A percentile compares a stretch with the other conserved stretches of the same genome.
Evolutionary conservation across 495 filamentous ascomycete genomes (phyloP).

Genomic region (Penicillium macrosclerotiorum): DNA sequence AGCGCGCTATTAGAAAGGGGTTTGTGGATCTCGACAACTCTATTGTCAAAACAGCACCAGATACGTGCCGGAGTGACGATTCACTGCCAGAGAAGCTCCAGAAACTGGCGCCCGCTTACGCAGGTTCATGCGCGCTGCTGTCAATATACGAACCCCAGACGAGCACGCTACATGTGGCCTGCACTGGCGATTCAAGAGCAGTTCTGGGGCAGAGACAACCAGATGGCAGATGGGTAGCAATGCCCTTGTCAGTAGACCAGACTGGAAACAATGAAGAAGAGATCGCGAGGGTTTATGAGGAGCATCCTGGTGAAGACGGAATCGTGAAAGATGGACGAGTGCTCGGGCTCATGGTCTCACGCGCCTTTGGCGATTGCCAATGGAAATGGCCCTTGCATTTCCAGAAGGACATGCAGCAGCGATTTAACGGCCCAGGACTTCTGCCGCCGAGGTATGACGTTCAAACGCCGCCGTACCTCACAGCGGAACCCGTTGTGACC

Average conservation of each 20-base stretch:
- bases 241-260: conserved; percentile 57
- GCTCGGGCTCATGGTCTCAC: conserved; percentile 54
- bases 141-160: conserved; percentile 50
- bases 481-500: conserved; percentile 61
- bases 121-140: conserved; percentile 61
- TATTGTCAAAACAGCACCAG: conserved; percentile 43
- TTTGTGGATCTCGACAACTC: conserved; percentile 51
- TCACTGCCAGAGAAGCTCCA: conserved; percentile 31
- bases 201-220: conserved; percentile 52
- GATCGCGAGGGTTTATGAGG: conserved; percentile 42
- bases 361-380: conserved; percentile 61
- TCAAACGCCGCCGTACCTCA: conserved; percentile 62
- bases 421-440: conserved; percentile 48
- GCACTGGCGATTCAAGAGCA: conserved; percentile 58
- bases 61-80: conserved; percentile 17
- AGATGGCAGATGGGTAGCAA: conserved; percentile 46
- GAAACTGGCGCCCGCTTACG: conserved; percentile 43
- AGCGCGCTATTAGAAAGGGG: conserved; percentile 41
- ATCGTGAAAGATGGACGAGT: conserved; percentile 54
- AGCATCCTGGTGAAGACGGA: conserved; percentile 58
- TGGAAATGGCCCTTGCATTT: conserved; percentile 61
- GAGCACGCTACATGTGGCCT: conserved; percentile 55
- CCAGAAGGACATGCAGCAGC: conserved; percentile 34
- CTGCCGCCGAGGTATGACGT: conserved; percentile 34
- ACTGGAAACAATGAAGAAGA: conserved; percentile 55